Evolutionary conservation across 228 moss, liverwort and hornwort genomes (phyloP).

Genomic region (Sphagnum magellanicum): DNA sequence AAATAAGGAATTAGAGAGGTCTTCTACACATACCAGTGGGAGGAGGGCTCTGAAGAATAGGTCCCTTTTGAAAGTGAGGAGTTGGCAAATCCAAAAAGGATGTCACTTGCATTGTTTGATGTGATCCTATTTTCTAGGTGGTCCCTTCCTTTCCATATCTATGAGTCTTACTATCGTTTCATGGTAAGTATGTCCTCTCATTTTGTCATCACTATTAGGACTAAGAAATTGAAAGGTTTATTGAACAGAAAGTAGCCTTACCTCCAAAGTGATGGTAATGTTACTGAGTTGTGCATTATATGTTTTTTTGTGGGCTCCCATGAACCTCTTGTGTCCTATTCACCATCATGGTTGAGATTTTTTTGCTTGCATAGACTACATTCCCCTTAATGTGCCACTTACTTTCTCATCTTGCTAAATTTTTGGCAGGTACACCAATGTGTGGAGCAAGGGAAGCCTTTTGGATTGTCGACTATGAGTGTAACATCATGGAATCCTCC

Average conservation of each 20-base stretch:
- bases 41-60: background rate
- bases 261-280: no score
- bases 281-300: no score
- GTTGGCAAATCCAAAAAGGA: constrained; percentile 10
- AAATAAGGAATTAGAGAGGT: background rate
- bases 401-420: background rate
- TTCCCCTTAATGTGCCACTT: background rate
- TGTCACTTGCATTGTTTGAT: constrained; percentile 48
- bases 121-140: constrained; percentile 47
- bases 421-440: constrained; percentile 26
- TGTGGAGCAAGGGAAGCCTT: constrained; percentile 40
- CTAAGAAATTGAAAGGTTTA: no score
- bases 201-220: no score
- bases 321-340: no score
- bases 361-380: background rate
- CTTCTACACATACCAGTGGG: background rate
- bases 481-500: constrained; percentile 18
- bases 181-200: constrained; percentile 19
- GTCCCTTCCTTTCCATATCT: constrained; percentile 42
- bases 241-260: no score
- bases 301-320: no score
- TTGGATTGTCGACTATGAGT: constrained; percentile 28
- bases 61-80: background rate
- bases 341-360: background rate
- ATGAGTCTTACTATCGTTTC: constrained; percentile 46